Percentiles rank a stretch among this genome's conserved stretches.
Evolutionary conservation across 495 filamentous ascomycete species (phyloP).

Genomic region (Cercophora newfieldiana): DNA sequence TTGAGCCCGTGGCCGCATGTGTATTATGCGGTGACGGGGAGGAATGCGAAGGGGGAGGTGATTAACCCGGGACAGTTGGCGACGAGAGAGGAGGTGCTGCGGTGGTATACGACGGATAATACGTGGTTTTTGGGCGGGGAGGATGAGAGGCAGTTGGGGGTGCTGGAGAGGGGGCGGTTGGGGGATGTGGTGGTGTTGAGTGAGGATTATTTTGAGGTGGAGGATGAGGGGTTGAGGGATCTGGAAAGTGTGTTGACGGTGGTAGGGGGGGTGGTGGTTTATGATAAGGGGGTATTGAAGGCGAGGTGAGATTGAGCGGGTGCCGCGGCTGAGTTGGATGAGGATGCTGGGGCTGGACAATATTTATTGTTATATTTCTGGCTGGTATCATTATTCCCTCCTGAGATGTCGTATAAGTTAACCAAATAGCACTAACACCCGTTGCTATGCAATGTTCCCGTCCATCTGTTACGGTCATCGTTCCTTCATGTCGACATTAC

Average conservation of each 20-base stretch:
- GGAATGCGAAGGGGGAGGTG: constrained; percentile 27
- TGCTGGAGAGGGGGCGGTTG: constrained; percentile 29
- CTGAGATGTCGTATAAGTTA: not conserved
- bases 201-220: constrained; percentile 28
- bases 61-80: constrained; percentile 29
- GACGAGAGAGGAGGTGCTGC: constrained; percentile 24
- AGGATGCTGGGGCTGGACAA: constrained; percentile 4
- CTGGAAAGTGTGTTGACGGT: constrained; percentile 28
- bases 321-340: not conserved
- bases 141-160: constrained; percentile 26
- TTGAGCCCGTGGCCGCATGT: constrained; percentile 31
- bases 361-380: not conserved
- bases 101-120: constrained; percentile 29
- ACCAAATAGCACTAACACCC: not conserved
- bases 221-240: constrained; percentile 26
- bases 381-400: not conserved
- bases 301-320: constrained; percentile 1
- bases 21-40: constrained; percentile 34
- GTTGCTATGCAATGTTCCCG: not conserved
- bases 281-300: constrained; percentile 3
- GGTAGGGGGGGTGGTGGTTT: constrained; percentile 27
- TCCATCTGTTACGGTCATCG: not conserved
- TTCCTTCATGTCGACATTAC: not conserved
- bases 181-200: constrained; percentile 33
- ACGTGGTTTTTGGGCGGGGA: constrained; percentile 33